These are phyloP conservation scores for Debaryomyces nepalensis DNA, from an alignment of 1,139 yeast genomes.

Conservation along the genomic window DNA sequence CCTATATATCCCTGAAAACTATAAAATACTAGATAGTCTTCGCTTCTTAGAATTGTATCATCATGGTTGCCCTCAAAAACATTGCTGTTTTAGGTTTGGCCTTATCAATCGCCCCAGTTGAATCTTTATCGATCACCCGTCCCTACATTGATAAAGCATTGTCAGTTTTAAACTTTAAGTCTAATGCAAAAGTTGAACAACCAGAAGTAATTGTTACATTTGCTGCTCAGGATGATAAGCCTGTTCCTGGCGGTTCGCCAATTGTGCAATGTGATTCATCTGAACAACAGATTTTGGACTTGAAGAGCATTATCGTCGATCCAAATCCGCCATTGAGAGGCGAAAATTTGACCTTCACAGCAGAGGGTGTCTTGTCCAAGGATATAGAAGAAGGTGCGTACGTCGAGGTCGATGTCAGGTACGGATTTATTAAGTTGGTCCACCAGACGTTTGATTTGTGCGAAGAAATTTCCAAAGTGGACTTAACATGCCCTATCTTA, in stretches of 20 bases:
- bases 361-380: slow-evolving; percentile 63
- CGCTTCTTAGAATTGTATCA: not conserved
- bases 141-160: slow-evolving; percentile 24
- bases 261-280: slow-evolving; percentile 72
- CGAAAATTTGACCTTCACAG: slow-evolving; percentile 73
- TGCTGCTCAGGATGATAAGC: slow-evolving; percentile 46
- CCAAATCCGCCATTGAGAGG: slow-evolving; percentile 95
- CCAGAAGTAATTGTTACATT: slow-evolving; percentile 14
- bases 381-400: slow-evolving; percentile 81
- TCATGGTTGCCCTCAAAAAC: slow-evolving; percentile 35
- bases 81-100: slow-evolving; percentile 24
- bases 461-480: slow-evolving; percentile 82
- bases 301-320: slow-evolving; percentile 60
- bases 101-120: slow-evolving; percentile 21
- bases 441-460: slow-evolving; percentile 90
- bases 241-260: slow-evolving; percentile 92
- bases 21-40: not conserved
- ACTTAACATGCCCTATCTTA: slow-evolving; percentile 76
- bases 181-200: slow-evolving; percentile 8
- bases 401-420: slow-evolving; percentile 89
- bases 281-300: slow-evolving; percentile 63
- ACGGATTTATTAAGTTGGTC: slow-evolving; percentile 86
- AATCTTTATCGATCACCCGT: slow-evolving; percentile 29
- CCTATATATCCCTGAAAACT: not conserved
- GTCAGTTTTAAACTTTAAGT: slow-evolving; percentile 10